Evolutionary conservation across 2,329 filamentous ascomycete genomes (phyloP), one percentile per base, ranked within the genome.

Genomic region (Graphilbum fragrans): DNA sequence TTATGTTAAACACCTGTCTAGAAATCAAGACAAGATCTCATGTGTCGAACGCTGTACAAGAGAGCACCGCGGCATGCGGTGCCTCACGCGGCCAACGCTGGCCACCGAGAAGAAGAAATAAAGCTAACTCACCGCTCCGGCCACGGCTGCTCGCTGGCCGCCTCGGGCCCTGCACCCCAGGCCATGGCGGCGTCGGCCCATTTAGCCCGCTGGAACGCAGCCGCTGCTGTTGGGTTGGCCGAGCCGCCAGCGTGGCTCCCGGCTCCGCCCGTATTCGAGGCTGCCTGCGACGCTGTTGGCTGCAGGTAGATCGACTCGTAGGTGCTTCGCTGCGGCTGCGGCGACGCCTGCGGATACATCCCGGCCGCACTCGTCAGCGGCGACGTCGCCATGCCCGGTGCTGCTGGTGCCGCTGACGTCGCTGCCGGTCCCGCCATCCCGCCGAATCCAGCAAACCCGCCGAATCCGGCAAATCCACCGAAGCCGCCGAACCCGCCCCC

Each of bases 171-270:
- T 12, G 48, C 46, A 21, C 49, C 46, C 44, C 50, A 54, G 5
- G 49, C 47, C 4, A 50, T 50, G 12, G 47, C 46, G 4, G 46
- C 50, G 6, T 51, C 44, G 20, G 49, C 45, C 43, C 49, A 49
- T 18, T 47, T 47, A 6, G 35, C 7, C 18, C 23, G 19, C 27
- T 37, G 22, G 16, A 10, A 17, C 16, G n/a, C 21, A 19, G 20
- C 25, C 20, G 10, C 16, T 14, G 2, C 14, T 9, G 35, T 5
- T 4, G 5, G 4, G 34, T 16, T 35, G 31, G 19, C 22, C 14
- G 23, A 7, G 23, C 7, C 23, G 23, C 7, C 23, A 27, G 23
- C 23, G 23, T 27, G 7, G 23, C 23, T 7, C 23, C 7, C 6
- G 6, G 29, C 29, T 31, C 11, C 29, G 14, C 11, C 29, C 5